Evolutionary conservation across 2,329 filamentous ascomycete species (phyloP).

Genomic region (Chrysosphaeria jannelii): DNA sequence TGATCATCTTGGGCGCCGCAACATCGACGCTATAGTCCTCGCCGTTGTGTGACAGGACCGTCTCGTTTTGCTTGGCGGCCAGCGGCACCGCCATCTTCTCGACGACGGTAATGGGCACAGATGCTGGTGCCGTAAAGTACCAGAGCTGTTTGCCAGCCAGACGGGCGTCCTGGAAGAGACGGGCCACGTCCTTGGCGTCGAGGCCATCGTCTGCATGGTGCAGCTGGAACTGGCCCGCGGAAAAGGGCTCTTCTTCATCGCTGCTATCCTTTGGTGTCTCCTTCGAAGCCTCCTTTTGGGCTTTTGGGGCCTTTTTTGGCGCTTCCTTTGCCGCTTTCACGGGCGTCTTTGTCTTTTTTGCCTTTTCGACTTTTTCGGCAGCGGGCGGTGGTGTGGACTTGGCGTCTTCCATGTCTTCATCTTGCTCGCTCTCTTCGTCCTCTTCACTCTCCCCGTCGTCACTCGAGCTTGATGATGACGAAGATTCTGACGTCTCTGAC

Average conservation of each 20-base stretch:
- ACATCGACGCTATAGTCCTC: slow-evolving; percentile 27
- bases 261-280: not conserved
- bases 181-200: slow-evolving; percentile 15
- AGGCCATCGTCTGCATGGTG: too few species aligned
- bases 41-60: slow-evolving; percentile 30
- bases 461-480: not conserved
- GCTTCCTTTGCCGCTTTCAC: not conserved
- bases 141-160: slow-evolving; percentile 44
- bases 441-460: slow-evolving; percentile 1
- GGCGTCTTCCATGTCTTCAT: not conserved
- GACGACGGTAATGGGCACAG: slow-evolving; percentile 35
- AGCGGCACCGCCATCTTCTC: slow-evolving; percentile 30
- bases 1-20: slow-evolving; percentile 19
- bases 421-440: slow-evolving; percentile 1
- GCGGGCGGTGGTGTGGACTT: not conserved
- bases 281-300: too few species aligned
- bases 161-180: slow-evolving; percentile 25
- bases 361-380: not conserved
- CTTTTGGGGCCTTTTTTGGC: not conserved
- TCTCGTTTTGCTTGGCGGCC: slow-evolving; percentile 18
- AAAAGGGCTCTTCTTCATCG: slow-evolving; percentile 8
- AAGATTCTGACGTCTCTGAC: not conserved
- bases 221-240: slow-evolving; percentile 11
- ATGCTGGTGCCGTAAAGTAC: slow-evolving; percentile 48
- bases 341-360: not conserved